Evolutionary conservation across 169 alveolate species (phyloP), one percentile per base, ranked within the genome.

Genomic region (Theileria orientalis): DNA sequence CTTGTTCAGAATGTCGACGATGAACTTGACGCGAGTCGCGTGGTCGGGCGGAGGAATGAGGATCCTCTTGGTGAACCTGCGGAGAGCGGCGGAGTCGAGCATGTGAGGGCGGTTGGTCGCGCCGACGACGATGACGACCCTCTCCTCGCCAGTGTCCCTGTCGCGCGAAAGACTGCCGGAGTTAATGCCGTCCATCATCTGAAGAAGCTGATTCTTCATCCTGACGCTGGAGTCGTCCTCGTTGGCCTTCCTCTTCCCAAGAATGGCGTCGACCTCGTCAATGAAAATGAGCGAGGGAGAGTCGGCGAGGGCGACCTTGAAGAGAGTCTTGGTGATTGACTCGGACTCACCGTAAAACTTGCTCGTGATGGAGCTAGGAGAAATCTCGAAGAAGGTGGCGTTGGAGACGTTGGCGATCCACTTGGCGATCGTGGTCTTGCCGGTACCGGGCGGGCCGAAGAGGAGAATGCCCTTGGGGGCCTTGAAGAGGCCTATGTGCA

Each of bases 61-160:
- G 5, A 95, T 93, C 51, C 99, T 83, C 79, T 94, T 95, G 47
- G 94, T 86, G 62, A 96, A 85, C 52, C 98, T 83, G 72, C 98
- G 83, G n/a, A 96, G 84, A 16, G 97, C 98, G 29, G 99, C 99
- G 79, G 93, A 98, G 85, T 94, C 98, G 37, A 95, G 85, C 94
- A 93, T 95, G 78, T 90, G 96, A 1, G 98, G 98, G 51, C 98
- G 86, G 76, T 96, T 96, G 1, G 98, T 96, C 13, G 98, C 98
- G 2, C 96, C 98, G 29, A 94, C 90, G 35, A 96, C 95, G 23
- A 94, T 92, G 23, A 92, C 92, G 49, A 91, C 87, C 5, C 90
- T 88, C 33, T 87, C 90, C 46, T 77, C 73, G 72, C 90, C 85
- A 35, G 96, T 90, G 6, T 47, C 57, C 57, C 11, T 47, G 57